Conservation (phyloP, 805 yeast genomes). For the Starmera caribaea region DNA sequence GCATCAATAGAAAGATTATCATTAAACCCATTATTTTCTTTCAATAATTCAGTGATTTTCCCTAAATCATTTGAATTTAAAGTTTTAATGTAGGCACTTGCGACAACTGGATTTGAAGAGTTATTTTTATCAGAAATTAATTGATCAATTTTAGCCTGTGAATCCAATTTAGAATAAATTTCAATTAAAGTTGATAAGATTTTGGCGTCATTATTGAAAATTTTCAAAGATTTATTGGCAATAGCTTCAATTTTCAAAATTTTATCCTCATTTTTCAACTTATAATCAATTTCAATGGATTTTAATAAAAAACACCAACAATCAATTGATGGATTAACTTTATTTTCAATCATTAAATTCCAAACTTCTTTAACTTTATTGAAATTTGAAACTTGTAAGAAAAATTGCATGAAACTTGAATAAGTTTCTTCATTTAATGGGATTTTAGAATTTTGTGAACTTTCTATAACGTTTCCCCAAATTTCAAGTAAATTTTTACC, state of each 20-base stretch:
- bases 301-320: conserved; percentile 54
- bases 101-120: conserved; percentile 22
- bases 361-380: conserved; percentile 36
- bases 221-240: conserved; percentile 13
- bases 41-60: conserved; percentile 2
- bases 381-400: conserved; percentile 25
- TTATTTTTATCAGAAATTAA: conserved; percentile 23
- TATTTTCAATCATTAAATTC: conserved; percentile 34
- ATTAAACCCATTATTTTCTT: conserved; percentile 11
- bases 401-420: conserved; percentile 36
- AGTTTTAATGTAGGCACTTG: conserved; percentile 14
- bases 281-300: conserved; percentile 22
- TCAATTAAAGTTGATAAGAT: conserved; percentile 29
- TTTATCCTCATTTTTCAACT: conserved; percentile 15
- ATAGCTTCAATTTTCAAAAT: conserved; percentile 30
- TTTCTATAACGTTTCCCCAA: conserved; percentile 10
- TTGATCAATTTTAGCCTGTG: conserved; percentile 28
- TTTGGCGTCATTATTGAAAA: conserved; percentile 11
- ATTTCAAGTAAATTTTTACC: conserved; percentile 7
- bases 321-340: conserved; percentile 30
- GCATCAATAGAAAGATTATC: conserved; percentile 23
- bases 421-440: conserved; percentile 32
- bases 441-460: conserved; percentile 18
- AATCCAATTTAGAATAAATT: conserved; percentile 36
- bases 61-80: conserved; percentile 7